Evolutionary conservation across 768 basidiomycete genomes (phyloP), one percentile per base, ranked within the genome.

Genomic region (Pleurotus giganteus): DNA sequence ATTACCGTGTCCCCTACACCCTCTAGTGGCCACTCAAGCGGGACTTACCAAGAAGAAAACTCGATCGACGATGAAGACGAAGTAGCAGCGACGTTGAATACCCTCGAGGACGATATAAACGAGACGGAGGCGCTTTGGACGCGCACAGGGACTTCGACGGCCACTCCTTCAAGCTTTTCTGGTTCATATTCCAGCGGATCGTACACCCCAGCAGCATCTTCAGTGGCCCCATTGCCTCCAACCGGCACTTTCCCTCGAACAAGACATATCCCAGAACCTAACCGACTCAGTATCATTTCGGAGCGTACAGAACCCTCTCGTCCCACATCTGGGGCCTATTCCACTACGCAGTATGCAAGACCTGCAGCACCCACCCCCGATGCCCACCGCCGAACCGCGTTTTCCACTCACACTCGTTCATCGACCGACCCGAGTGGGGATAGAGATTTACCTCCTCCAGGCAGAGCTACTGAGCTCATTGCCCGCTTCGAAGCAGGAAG

Each of bases 31-130:
- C 64, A 68, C 46, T 62, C 74, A 63, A 54, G 69, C 26, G 26
- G 19, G 3, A 73, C 76, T 54, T 81, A 79, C 63, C 73, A 72
- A 24, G 80, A 84, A 63, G 73, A 77, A 47, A 78, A 88, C 62
- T 80, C 83, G 2, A 80, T 88, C 61, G 79, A 83, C 37, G 89
- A 90, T 65, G 86, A 89, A 13, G 87, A 89, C 34, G 88, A 90
- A 65, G 87, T 91, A 15, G 87, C 90, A 66, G 83, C 81, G 17
- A 77, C 83, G 13, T 77, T 91, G 45, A 83, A 75, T 42, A 76
- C 79, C 53, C 69, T 91, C 19, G 89, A 91, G 57, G 72, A 88
- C 39, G 84, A 90, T 53, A 65, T 89, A 26, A 80, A 84, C 54
- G 75, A 80, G 41, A 79, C 85, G 0, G 85, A 90, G 62, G 80